phyloP scores from a whole-genome alignment of 371 early-diverging fungal genomes.

The Mortierella sp. region DNA sequence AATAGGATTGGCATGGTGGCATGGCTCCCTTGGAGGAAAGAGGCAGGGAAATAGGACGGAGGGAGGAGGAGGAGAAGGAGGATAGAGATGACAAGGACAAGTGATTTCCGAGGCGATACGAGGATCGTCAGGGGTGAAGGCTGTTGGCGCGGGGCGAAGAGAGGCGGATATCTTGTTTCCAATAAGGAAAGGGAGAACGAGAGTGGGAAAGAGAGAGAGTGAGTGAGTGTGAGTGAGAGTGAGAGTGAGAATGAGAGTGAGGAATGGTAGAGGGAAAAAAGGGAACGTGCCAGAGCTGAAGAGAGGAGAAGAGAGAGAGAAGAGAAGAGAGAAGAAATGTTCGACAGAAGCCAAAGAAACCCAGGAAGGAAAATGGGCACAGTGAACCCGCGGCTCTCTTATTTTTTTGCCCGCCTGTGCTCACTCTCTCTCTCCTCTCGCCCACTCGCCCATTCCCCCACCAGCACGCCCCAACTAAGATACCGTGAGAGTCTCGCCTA shows the following conservation, averaged over 20 bases:
- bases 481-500: not conserved
- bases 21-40: not conserved
- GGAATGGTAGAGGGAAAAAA: not conserved
- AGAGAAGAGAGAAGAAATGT: not conserved
- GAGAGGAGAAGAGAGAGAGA: not conserved
- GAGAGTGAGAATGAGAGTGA: not conserved
- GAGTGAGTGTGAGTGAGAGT: not conserved
- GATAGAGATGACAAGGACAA: not conserved
- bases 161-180: too few species aligned
- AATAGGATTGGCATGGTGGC: constrained; percentile 18
- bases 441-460: too few species aligned
- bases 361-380: not conserved
- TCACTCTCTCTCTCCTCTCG: too few species aligned
- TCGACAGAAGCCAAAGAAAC: not conserved
- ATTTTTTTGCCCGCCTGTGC: too few species aligned
- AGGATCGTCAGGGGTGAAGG: too few species aligned
- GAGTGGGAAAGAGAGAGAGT: constrained; percentile 3
- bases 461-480: not conserved
- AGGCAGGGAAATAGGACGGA: not conserved
- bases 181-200: constrained; percentile 2
- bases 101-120: too few species aligned
- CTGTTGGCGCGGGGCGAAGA: too few species aligned
- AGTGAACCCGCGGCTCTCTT: not conserved
- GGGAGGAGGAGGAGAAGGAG: not conserved
- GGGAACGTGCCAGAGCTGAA: not conserved